phyloP scores from a whole-genome alignment of 371 early-diverging fungal genomes.

The Phascolomyces articulosus region DNA sequence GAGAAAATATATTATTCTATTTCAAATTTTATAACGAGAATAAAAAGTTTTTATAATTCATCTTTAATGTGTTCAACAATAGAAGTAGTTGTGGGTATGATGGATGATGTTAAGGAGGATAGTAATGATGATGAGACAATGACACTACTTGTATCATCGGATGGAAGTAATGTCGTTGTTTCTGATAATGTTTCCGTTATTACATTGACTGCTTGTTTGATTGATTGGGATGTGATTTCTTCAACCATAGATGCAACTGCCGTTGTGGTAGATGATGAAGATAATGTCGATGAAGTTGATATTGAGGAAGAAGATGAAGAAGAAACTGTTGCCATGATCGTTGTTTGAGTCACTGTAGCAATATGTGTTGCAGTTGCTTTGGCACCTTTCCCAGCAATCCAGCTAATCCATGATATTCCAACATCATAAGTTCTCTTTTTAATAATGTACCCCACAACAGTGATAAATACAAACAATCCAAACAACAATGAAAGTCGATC shows the following conservation, averaged over 20 bases:
- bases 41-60: background rate
- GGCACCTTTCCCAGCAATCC: slow-evolving; percentile 35
- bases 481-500: slow-evolving; percentile 69
- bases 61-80: background rate
- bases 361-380: background rate
- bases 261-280: background rate
- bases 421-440: slow-evolving; percentile 72
- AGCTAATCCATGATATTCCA: slow-evolving; percentile 58
- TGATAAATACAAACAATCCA: slow-evolving; percentile 64
- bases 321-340: background rate
- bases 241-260: background rate
- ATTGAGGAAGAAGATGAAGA: background rate
- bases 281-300: background rate
- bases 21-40: too few species aligned
- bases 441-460: slow-evolving; percentile 68
- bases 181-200: background rate
- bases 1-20: too few species aligned
- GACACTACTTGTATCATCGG: background rate
- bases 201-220: background rate
- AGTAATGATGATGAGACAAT: too few species aligned
- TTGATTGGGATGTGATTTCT: background rate
- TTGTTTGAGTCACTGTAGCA: background rate
- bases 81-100: background rate
- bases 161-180: background rate
- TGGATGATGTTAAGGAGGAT: background rate